Evolutionary conservation across 495 filamentous ascomycete species (phyloP).

Genomic region (Aspergillus avenaceus): DNA sequence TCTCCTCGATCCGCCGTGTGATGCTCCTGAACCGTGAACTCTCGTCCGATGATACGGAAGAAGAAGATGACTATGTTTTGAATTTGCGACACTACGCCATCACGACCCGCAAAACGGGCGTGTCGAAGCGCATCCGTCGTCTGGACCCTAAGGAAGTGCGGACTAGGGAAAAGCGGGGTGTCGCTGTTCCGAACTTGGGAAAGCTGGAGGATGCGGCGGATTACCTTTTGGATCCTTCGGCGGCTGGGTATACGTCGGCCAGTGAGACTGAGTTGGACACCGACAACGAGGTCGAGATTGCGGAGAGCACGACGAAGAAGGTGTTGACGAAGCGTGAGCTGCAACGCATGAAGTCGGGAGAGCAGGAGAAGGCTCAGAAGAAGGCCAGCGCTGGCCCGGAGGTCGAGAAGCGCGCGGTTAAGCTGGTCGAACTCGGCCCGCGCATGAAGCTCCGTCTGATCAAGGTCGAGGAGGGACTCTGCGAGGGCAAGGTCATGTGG

Average conservation of each 20-base stretch:
- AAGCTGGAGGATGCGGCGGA: conserved; percentile 92
- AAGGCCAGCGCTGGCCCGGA: conserved; percentile 28
- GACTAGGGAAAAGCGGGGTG: conserved; percentile 59
- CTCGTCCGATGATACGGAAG: conserved; percentile 34
- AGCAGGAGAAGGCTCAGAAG: conserved; percentile 34
- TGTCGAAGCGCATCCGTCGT: conserved; percentile 77
- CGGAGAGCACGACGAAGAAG: conserved; percentile 67
- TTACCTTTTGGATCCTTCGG: conserved; percentile 83
- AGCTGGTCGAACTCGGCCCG: conserved; percentile 86
- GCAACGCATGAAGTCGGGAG: conserved; percentile 46
- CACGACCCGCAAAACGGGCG: conserved; percentile 75
- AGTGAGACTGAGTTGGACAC: conserved; percentile 91
- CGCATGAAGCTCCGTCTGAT: conserved; percentile 84
- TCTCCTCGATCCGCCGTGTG: conserved; percentile 83
- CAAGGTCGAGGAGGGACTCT: conserved; percentile 95
- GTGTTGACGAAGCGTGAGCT: conserved; percentile 62
- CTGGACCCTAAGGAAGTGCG: conserved; percentile 82
- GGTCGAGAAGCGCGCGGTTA: conserved; percentile 82
- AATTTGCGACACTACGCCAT: conserved; percentile 95
- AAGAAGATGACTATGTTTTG: conserved; percentile 72
- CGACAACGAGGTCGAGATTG: conserved; percentile 91
- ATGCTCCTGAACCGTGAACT: conserved; percentile 83
- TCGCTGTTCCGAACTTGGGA: conserved; percentile 78
- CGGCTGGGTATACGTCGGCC: conserved; percentile 85
- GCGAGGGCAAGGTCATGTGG: conserved; percentile 92